These are phyloP conservation scores for Polyporus arcularius DNA, from an alignment of 768 basidiomycete species.

Conservation along the genomic window DNA sequence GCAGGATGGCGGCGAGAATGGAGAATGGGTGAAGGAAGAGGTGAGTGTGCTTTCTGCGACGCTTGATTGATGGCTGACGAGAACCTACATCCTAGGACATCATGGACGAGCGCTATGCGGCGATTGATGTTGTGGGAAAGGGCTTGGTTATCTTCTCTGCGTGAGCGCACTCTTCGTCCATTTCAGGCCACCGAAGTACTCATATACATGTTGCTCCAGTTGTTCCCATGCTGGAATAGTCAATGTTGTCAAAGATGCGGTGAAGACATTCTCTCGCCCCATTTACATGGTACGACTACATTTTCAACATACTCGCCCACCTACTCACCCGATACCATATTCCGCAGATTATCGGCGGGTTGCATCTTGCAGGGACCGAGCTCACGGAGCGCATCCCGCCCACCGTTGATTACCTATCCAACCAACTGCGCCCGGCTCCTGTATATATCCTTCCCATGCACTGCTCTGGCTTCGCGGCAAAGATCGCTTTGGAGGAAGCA, in stretches of 20 bases:
- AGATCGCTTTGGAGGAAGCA: conserved; percentile 66
- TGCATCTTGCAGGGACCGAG: conserved; percentile 80
- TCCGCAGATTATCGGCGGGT: conserved; percentile 70
- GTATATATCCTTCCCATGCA: conserved; percentile 82
- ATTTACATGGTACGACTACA: conserved; percentile 64
- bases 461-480: conserved; percentile 78
- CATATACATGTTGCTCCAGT: conserved; percentile 28
- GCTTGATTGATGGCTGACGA: neutral
- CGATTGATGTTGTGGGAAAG: conserved; percentile 76
- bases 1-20: conserved; percentile 19
- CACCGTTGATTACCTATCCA: conserved; percentile 71
- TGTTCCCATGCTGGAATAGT: conserved; percentile 85
- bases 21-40: conserved; percentile 57
- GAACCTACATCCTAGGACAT: conserved; percentile 50
- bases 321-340: neutral
- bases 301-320: neutral
- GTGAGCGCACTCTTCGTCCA: conserved; percentile 42
- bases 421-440: conserved; percentile 60
- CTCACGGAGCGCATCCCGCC: conserved; percentile 60
- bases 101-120: conserved; percentile 82
- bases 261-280: conserved; percentile 61
- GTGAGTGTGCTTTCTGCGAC: conserved; percentile 33
- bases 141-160: conserved; percentile 84
- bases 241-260: conserved; percentile 76
- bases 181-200: neutral